A percentile compares a stretch with the other conserved stretches of the same genome.
phyloP scores from a whole-genome alignment of 257 asterid genomes.

The Solanum raphanifolium region DNA sequence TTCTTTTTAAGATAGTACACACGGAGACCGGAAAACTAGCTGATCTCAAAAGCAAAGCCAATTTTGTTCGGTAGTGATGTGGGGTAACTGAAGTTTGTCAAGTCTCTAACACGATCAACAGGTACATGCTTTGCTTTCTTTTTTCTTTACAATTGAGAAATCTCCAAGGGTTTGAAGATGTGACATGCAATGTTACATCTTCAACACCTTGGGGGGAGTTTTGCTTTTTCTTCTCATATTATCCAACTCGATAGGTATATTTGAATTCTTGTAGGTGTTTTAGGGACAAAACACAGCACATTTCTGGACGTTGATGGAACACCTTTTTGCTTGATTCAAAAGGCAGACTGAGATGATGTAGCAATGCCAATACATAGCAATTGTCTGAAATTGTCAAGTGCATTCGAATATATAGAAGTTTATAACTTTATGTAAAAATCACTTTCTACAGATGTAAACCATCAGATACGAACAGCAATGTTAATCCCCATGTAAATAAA shows the following conservation, averaged over 20 bases:
- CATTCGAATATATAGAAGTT: not conserved
- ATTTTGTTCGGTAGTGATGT: conserved; percentile 12
- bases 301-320: not conserved
- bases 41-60: conserved; percentile 7
- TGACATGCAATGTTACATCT: not conserved
- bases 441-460: not conserved
- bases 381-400: not conserved
- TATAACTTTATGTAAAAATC: not conserved
- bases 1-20: conserved; percentile 7
- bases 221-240: not conserved
- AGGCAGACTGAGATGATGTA: not conserved
- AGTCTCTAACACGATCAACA: conserved; percentile 2
- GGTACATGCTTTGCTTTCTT: not conserved
- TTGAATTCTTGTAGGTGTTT: conserved; percentile 10
- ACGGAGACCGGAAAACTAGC: conserved; percentile 1
- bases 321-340: not conserved
- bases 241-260: not conserved
- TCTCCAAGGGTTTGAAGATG: not conserved
- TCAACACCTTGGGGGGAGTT: not conserved
- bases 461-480: not conserved
- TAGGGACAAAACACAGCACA: not conserved
- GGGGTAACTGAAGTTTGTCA: conserved; percentile 3
- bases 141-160: not conserved
- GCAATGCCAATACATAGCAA: not conserved
- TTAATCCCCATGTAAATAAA: not conserved